A percentile compares a stretch with the other conserved stretches of the same genome.
Evolutionary conservation across 495 filamentous ascomycete species (phyloP).

Genomic region (Massariosphaeria phaeospora): DNA sequence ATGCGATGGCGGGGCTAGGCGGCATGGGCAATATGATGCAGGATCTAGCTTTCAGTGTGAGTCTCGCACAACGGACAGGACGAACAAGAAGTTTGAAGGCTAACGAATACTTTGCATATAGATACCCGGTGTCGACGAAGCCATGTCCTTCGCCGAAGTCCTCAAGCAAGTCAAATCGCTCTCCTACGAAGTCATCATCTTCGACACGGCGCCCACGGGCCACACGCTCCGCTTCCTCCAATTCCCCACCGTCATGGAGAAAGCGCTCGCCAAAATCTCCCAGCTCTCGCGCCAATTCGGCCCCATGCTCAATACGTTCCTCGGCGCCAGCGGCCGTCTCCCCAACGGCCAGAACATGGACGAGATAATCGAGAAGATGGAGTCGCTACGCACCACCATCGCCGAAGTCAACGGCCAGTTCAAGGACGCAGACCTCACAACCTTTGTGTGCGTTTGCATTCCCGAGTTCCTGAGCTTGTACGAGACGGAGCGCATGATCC

Average conservation of each 20-base stretch:
- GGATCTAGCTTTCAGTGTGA: conserved; percentile 64
- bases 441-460: conserved; percentile 98
- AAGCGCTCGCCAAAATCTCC: conserved; percentile 92
- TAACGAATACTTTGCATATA: conserved; percentile 38
- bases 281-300: conserved; percentile 92
- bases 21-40: conserved; percentile 73
- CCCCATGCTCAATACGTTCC: conserved; percentile 88
- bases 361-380: conserved; percentile 91
- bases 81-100: conserved; percentile 7
- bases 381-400: conserved; percentile 85
- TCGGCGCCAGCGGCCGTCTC: conserved; percentile 74
- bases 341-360: conserved; percentile 87
- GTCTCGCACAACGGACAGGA: conserved; percentile 34
- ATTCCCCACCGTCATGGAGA: conserved; percentile 96
- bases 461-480: conserved; percentile 95
- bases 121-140: conserved; percentile 98
- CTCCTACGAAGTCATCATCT: conserved; percentile 96
- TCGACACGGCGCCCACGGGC: conserved; percentile 98
- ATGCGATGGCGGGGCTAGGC: conserved; percentile 57
- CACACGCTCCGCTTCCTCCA: conserved; percentile 98
- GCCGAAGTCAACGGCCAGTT: conserved; percentile 95
- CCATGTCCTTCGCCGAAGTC: conserved; percentile 99
- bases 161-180: conserved; percentile 99
- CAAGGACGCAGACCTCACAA: conserved; percentile 92
- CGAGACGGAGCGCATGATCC: conserved; percentile 99